Base-by-base conservation (phyloP, 1,284 basidiomycete species). In the Fomes fomentarius region DNA sequence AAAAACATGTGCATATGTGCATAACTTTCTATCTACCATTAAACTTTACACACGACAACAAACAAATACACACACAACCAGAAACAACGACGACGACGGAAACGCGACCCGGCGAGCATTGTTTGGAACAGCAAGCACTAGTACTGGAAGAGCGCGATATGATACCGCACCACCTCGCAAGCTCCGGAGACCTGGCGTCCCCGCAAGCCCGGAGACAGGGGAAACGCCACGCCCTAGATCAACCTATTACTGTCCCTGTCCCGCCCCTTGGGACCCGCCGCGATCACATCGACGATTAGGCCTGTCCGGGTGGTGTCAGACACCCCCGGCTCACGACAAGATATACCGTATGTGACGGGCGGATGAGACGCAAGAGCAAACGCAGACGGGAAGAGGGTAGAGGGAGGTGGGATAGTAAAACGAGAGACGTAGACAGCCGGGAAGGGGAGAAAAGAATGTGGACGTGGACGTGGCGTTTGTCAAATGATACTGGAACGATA, bases 41-140 rank as follows among this genome's bases (percentile, higher is more conserved):
- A n/a, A n/a, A n/a, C n/a, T n/a, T n/a, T n/a, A n/a, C n/a, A n/a
- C n/a, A n/a, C n/a, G n/a, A n/a, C n/a, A n/a, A n/a, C n/a, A n/a
- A n/a, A n/a, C n/a, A 46, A 45, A 46, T 46, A 52, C 43, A 52
- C 25, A 39, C 37, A 37, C 17, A 26, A 35, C 43, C 17, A 52
- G n/a, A n/a, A n/a, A n/a, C n/a, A n/a, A n/a, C n/a, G n/a, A n/a
- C n/a, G n/a, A n/a, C n/a, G n/a, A n/a, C n/a, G n/a, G 19, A 22
- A 25, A 43, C 26, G 39, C 50, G 42, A 30, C 50, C 49, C 25
- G 19, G 49, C 49, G 21, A 19, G 49, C 15, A 28, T 24, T n/a
- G n/a, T n/a, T n/a, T n/a, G n/a, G n/a, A n/a, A n/a, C n/a, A n/a
- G n/a, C n/a, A n/a, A n/a, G n/a, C n/a, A n/a, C n/a, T n/a, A n/a